These are phyloP conservation scores for Balamuthia mandrillaris DNA, from an alignment of 208 protist species.

Conservation along the genomic window DNA sequence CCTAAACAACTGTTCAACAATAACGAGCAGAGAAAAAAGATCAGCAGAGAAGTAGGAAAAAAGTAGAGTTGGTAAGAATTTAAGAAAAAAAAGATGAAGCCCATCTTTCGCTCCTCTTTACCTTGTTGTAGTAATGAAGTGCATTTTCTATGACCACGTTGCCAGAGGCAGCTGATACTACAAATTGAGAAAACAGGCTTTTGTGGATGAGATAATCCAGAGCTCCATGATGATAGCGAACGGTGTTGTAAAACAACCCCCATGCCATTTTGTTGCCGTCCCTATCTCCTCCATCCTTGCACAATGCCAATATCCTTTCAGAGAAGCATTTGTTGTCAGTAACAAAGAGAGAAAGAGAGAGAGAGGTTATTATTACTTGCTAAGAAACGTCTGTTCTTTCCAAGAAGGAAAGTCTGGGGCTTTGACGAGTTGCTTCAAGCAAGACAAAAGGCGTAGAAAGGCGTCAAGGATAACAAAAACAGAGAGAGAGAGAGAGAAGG, in stretches of 20 bases:
- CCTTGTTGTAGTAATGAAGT: constrained; percentile 29
- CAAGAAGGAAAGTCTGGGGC: constrained; percentile 11
- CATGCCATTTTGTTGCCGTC: background rate
- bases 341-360: constrained; percentile 5
- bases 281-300: background rate
- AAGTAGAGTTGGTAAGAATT: background rate
- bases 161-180: constrained; percentile 19
- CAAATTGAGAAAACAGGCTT: background rate
- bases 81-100: too few relatives aligned
- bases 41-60: background rate
- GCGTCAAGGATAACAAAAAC: too few relatives aligned
- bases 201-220: constrained; percentile 20
- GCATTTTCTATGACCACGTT: constrained; percentile 13
- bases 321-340: background rate
- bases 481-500: too few relatives aligned
- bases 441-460: too few relatives aligned
- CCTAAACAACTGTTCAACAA: background rate
- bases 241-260: background rate
- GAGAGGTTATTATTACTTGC: background rate
- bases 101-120: background rate
- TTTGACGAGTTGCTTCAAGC: too few relatives aligned
- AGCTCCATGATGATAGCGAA: background rate
- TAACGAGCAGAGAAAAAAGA: background rate
- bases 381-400: background rate
- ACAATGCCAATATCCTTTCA: background rate